Base-by-base conservation (phyloP, 768 basidiomycete species). In the Suillus variegatus region DNA sequence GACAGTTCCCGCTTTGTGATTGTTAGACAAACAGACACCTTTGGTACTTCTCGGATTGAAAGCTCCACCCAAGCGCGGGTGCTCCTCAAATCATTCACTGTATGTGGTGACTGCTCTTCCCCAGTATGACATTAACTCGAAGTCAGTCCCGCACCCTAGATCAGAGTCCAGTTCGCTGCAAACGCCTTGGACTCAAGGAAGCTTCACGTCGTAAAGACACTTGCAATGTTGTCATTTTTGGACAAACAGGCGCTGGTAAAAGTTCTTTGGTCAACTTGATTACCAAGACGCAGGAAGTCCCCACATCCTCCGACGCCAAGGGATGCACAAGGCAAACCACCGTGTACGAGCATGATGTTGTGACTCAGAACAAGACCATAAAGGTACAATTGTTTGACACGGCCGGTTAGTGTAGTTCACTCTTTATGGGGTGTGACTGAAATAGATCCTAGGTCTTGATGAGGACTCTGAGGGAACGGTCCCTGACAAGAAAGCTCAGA, bases 251-350 rank as follows among this genome's bases (percentile, higher is more conserved):
- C 10, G 71, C 75, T 68, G 75, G 75, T 0, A 65, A 75, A 65
- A 75, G 75, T 57, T 75, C 75, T 9, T 69, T 75, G 61, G 72
- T 75, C 16, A 75, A 75, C 41, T 49, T 76, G 46, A 74, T 76
- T 64, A 64, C 73, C 57, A 72, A 70, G 22, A 74, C 72, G 54
- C 74, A 76, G 65, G 72, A 71, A 60, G 75, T 74, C 62, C 74
- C 16, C 0, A 67, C 69, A 12, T 73, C 71, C 35, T 64, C 63
- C 44, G 71, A 72, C 52, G 56, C 73, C 13, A 3, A 35, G 1
- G 61, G 67, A 25, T 69, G 71, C 47, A 74, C 73, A 9, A 22
- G 16, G 13, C 16, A 54, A 54, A 18, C 8, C 28, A 43, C 41
- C 6, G 16, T 18, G 41, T 18, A 28, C 4, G 16, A 32, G 16